These are phyloP conservation scores for Parastagonospora nodorum DNA, from an alignment of 2,329 filamentous ascomycete species.

Conservation along the genomic window DNA sequence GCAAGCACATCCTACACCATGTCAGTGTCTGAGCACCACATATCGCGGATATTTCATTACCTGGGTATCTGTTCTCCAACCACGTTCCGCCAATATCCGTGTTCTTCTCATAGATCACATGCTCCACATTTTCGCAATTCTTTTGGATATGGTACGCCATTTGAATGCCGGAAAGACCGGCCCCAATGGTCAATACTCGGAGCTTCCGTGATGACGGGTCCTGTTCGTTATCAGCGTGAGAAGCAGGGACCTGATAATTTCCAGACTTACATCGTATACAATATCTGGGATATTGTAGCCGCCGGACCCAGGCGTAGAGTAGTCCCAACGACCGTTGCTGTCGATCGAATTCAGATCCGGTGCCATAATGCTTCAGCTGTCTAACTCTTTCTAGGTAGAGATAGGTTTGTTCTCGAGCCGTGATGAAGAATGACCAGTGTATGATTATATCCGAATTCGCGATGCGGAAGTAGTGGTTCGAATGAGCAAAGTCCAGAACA, in stretches of 20 bases:
- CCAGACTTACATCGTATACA: slow-evolving; percentile 37
- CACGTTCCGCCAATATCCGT: slow-evolving; percentile 52
- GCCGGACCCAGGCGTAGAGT: slow-evolving; percentile 49
- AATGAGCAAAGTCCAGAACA: too few relatives aligned
- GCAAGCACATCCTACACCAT: slow-evolving; percentile 46
- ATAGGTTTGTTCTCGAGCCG: too few relatives aligned
- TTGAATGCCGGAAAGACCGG: slow-evolving; percentile 54
- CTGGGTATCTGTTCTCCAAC: slow-evolving; percentile 51
- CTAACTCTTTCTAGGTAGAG: not conserved
- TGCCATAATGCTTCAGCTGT: slow-evolving; percentile 41
- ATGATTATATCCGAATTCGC: too few relatives aligned
- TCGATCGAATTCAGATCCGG: slow-evolving; percentile 49
- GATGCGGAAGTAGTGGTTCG: too few relatives aligned
- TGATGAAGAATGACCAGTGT: too few relatives aligned
- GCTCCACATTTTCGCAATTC: slow-evolving; percentile 50
- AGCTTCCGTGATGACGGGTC: slow-evolving; percentile 40
- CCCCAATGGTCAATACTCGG: slow-evolving; percentile 55
- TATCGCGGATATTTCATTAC: slow-evolving; percentile 6
- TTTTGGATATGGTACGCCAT: slow-evolving; percentile 57
- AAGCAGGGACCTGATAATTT: too few relatives aligned
- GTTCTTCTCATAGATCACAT: slow-evolving; percentile 57
- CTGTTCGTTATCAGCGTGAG: not conserved
- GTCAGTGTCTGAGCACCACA: not conserved
- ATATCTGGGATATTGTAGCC: slow-evolving; percentile 50
- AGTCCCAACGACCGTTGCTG: slow-evolving; percentile 46